These are phyloP conservation scores for Calocybe cyanea DNA, from an alignment of 768 basidiomycete genomes.

Conservation along the genomic window DNA sequence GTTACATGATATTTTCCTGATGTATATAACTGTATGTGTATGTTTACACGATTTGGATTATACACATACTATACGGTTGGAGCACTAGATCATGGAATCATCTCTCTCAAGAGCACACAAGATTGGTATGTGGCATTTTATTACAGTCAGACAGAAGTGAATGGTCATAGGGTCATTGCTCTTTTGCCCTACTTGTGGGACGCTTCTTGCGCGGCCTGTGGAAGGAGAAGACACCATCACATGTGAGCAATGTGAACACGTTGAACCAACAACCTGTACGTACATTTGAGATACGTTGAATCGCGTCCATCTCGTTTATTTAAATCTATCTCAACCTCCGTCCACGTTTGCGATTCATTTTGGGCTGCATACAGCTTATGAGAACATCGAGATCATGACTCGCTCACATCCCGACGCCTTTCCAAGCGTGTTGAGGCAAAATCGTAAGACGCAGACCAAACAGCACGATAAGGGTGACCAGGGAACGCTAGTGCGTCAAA, in stretches of 20 bases:
- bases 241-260: constrained; percentile 86
- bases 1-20: not conserved
- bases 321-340: too few relatives aligned
- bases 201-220: constrained; percentile 76
- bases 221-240: constrained; percentile 69
- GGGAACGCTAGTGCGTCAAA: constrained; percentile 46
- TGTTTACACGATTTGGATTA: too few relatives aligned
- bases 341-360: too few relatives aligned
- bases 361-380: constrained; percentile 65
- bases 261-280: constrained; percentile 88
- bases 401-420: constrained; percentile 93
- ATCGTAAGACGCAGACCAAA: constrained; percentile 87
- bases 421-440: constrained; percentile 82
- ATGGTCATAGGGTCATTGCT: constrained; percentile 74
- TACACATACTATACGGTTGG: too few relatives aligned
- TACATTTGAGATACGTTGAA: too few relatives aligned
- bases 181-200: constrained; percentile 93
- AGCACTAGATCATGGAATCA: not conserved
- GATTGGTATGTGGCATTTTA: constrained; percentile 7
- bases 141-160: not conserved
- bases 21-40: not conserved
- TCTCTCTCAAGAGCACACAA: constrained; percentile 6
- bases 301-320: too few relatives aligned
- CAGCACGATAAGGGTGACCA: constrained; percentile 66
- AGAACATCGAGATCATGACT: constrained; percentile 86